phyloP scores from a whole-genome alignment of 345 rosid species.

The Bruguiera gymnorhiza region DNA sequence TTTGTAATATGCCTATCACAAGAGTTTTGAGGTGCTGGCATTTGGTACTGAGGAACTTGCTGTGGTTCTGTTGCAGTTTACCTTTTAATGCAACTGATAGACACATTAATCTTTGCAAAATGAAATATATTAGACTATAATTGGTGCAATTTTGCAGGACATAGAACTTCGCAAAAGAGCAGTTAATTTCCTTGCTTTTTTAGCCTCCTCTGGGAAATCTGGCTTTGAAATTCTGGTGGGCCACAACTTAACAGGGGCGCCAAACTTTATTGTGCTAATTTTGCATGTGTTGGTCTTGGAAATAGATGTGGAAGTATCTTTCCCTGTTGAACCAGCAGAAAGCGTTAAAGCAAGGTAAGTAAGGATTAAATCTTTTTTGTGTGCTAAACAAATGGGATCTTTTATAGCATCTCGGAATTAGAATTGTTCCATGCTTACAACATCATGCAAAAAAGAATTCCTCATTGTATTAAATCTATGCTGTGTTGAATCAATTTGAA shows the following conservation, averaged over 20 bases:
- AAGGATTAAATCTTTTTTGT: neutral
- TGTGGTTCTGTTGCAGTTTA: neutral
- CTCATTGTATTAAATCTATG: too few species aligned
- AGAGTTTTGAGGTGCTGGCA: too few species aligned
- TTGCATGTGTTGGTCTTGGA: conserved; percentile 67
- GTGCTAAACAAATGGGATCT: neutral
- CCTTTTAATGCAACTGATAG: neutral
- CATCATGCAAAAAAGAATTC: too few species aligned
- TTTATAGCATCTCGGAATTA: too few species aligned
- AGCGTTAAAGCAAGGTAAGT: conserved; percentile 60
- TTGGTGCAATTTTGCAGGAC: conserved; percentile 51
- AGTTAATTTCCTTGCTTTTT: conserved; percentile 55
- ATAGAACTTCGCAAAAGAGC: conserved; percentile 65
- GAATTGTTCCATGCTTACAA: too few species aligned
- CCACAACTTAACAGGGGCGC: conserved; percentile 46
- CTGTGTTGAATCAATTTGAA: too few species aligned
- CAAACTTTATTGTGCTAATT: conserved; percentile 61
- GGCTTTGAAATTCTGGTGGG: conserved; percentile 64
- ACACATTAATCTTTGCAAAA: neutral
- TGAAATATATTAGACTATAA: conserved; percentile 7
- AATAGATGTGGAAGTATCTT: conserved; percentile 50
- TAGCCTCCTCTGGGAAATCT: conserved; percentile 69
- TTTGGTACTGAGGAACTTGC: neutral
- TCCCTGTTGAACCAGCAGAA: conserved; percentile 34
- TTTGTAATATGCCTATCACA: neutral